These are phyloP conservation scores for Epichloe amarillans DNA, from an alignment of 2,329 filamentous ascomycete genomes.

Conservation along the genomic window DNA sequence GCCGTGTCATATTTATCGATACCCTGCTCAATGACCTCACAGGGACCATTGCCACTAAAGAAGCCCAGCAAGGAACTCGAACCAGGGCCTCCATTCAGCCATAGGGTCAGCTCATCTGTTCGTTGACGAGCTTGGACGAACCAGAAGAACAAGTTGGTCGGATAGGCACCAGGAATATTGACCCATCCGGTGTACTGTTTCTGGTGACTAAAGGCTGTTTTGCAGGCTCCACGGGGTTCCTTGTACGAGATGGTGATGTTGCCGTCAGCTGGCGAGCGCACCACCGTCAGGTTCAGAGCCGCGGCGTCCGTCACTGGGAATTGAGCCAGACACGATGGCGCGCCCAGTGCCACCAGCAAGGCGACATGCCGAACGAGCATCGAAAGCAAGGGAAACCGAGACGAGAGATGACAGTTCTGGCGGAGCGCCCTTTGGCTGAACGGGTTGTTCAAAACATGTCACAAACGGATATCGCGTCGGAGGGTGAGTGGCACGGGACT, in stretches of 20 bases:
- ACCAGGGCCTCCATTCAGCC: conserved; percentile 56
- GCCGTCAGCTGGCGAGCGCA: conserved; percentile 47
- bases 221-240: conserved; percentile 45
- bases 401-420: not conserved
- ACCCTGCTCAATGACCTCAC: conserved; percentile 33
- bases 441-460: conserved; percentile 1
- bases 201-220: conserved; percentile 49
- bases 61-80: conserved; percentile 51
- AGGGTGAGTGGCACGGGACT: not conserved
- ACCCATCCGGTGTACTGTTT: conserved; percentile 62
- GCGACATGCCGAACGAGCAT: conserved; percentile 10
- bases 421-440: not conserved
- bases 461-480: not conserved
- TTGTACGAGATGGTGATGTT: conserved; percentile 58
- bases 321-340: conserved; percentile 15
- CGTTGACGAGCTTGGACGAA: conserved; percentile 32
- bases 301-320: conserved; percentile 19
- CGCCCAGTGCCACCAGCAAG: conserved; percentile 7
- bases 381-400: not conserved
- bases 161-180: conserved; percentile 40
- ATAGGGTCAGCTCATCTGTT: conserved; percentile 38
- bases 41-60: conserved; percentile 46
- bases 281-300: conserved; percentile 35
- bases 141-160: conserved; percentile 40
- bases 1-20: conserved; percentile 38